phyloP scores from a whole-genome alignment of 2,329 filamentous ascomycete species.

The Beauveria caledonica region DNA sequence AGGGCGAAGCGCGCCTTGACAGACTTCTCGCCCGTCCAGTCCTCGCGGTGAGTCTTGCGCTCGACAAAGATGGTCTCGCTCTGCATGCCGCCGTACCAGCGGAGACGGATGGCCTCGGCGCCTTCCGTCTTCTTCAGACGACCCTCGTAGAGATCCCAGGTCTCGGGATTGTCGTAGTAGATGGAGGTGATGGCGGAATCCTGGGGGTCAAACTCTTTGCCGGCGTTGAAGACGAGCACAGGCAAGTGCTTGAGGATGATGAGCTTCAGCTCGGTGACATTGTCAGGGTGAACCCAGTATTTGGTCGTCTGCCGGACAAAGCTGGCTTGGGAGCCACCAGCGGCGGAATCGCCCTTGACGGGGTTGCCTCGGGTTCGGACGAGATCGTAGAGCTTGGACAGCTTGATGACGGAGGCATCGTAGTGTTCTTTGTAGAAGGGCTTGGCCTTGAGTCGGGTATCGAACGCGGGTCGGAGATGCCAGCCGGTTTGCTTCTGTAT shows the following conservation, averaged over 20 bases:
- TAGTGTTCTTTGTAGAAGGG: conserved; percentile 99
- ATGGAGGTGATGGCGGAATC: conserved; percentile 97
- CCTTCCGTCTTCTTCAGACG: conserved; percentile 96
- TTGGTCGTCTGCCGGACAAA: conserved; percentile 97
- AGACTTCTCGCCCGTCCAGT: conserved; percentile 98
- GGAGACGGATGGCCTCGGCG: conserved; percentile 87
- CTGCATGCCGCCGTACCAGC: conserved; percentile 97
- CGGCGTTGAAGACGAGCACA: conserved; percentile 93
- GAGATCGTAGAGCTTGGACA: conserved; percentile 91
- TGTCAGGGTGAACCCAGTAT: conserved; percentile 98
- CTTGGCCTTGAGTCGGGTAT: conserved; percentile 85
- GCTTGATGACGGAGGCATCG: conserved; percentile 87
- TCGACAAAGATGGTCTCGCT: conserved; percentile 94
- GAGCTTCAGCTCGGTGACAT: conserved; percentile 95
- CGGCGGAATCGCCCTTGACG: conserved; percentile 81
- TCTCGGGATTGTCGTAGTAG: conserved; percentile 93
- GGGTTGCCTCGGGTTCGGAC: conserved; percentile 91
- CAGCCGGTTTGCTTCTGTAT: conserved; percentile 82
- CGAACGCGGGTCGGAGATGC: conserved; percentile 93
- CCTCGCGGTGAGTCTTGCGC: conserved; percentile 94
- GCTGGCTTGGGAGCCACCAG: conserved; percentile 86
- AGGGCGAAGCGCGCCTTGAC: conserved; percentile 93
- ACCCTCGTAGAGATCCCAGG: conserved; percentile 89
- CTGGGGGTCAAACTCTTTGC: conserved; percentile 86
- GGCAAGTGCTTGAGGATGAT: conserved; percentile 96